Evolutionary conservation across 768 basidiomycete genomes (phyloP), one percentile per base, ranked within the genome.

Genomic region (Pisolithus microcarpus): DNA sequence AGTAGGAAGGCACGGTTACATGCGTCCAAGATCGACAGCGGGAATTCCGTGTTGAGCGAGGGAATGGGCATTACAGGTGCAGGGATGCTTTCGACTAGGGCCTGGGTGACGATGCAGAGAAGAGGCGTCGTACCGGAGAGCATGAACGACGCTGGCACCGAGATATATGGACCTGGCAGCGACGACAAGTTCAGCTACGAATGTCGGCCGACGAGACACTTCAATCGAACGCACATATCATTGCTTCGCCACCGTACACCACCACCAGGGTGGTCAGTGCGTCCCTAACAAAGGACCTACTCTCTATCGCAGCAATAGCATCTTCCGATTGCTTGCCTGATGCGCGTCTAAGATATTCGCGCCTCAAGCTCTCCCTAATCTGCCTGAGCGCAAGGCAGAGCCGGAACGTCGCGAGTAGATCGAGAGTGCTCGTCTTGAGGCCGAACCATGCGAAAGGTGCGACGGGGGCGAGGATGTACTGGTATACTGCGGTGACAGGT

Each of bases 191-290:
- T 45, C 19, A 56, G 45, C 28, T 47, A 46, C 30, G 24, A 40
- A 46, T 39, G 42, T 49, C 49, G 21, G n/a, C 38, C 24, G 26
- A 26, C 18, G 38, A 31, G 16, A 38, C 13, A 19, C 19, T 23
- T 23, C 2, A 26, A 46, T 40, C n/a, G 39, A 18, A 40, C 18
- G n/a, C 59, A 86, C 87, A 78, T 49, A 74, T 73, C 44, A 87
- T 69, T 2, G 80, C 80, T 65, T 90, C 85, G n/a, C 88, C 88
- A 8, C 87, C 87, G 59, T 81, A 89, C 1, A 89, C 86, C 26
- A 90, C 81, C 13, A 80, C 67, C 30, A 86, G 68, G 3, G 81
- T 81, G 0, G 84, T 75, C 5, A 75, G 63, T 16, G 77, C 62
- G 56, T 79, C 80, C 58, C 80, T 77, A 34, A 75, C 72, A 54